Base-by-base conservation (phyloP, 1,284 basidiomycete genomes). In the Omphalotus olearius region DNA sequence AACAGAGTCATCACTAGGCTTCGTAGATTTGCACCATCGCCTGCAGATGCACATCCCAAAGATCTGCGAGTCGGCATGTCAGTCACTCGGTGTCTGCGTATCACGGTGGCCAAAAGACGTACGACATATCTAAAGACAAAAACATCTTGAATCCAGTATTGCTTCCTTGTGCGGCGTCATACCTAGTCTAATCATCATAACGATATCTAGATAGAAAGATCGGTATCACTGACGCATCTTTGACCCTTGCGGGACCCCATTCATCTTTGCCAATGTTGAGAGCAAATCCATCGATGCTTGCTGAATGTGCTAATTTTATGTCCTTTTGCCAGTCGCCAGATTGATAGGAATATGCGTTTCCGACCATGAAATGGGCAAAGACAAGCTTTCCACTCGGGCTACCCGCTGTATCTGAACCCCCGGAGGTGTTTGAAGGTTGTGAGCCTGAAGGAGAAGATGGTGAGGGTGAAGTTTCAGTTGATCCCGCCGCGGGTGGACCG, bases 111-210 rank as follows among this genome's bases (percentile, higher is more conserved):
- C 9, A 26, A 13, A n/a, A 17, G 7, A 38, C 76, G 33, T 55
- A 85, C 75, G 82, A 76, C 86, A 93, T 89, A 65, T 92, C 90
- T 45, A 91, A 79, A 13, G 84, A 88, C 60, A 92, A 65, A 70
- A 91, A 91, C 47, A 92, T 69, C 65, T 88, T 88, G 73, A 93
- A 93, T 44, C 67, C 72, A 5, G 75, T 69, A 14, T 72, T 75
- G 13, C 76, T 77, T 48, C 76, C 67, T 23, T 66, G 62, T 11
- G 85, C 84, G 38, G 84, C 83, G 45, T 74, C 59, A 62, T 78
- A 85, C 28, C 76, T 77, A 59, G 36, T 44, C 16, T 41, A 36
- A 35, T 2, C n/a, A 20, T 25, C 40, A 23, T 2, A 18, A 38
- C 17, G 41, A 16, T 2, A 35, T 10, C 18, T 9, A 20, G 6